phyloP scores from a whole-genome alignment of 257 asterid genomes.

The Solanum boliviense region DNA sequence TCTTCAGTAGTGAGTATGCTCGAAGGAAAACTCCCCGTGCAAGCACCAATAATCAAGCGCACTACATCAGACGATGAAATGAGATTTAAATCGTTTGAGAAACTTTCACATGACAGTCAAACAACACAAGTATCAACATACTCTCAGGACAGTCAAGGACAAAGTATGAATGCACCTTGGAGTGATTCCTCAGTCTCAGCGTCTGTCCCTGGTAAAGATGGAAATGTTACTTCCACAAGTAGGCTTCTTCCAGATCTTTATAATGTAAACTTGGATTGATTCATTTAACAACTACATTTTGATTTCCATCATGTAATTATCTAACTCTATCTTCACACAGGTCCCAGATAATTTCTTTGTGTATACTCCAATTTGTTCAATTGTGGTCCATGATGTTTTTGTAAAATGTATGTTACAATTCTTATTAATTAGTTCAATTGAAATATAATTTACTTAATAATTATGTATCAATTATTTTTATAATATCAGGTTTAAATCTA shows the following conservation, averaged over 20 bases:
- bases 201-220: constrained; percentile 31
- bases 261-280: constrained; percentile 1
- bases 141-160: constrained; percentile 38
- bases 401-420: background rate
- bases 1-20: constrained; percentile 80
- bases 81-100: constrained; percentile 61
- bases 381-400: background rate
- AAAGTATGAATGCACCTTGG: constrained; percentile 62
- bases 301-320: background rate
- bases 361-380: background rate
- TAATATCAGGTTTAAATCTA: background rate
- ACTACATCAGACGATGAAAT: constrained; percentile 20
- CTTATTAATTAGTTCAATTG: background rate
- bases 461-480: background rate
- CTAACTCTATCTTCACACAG: background rate
- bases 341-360: background rate
- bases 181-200: constrained; percentile 44
- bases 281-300: background rate
- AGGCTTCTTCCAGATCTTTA: constrained; percentile 31
- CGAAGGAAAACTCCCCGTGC: constrained; percentile 61
- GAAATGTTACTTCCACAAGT: constrained; percentile 19
- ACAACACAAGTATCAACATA: constrained; percentile 27
- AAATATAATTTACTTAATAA: too few species aligned
- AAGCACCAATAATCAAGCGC: constrained; percentile 62
- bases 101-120: constrained; percentile 62